phyloP scores from a whole-genome alignment of 176 grass and related monocot genomes.

The Zea luxurians region DNA sequence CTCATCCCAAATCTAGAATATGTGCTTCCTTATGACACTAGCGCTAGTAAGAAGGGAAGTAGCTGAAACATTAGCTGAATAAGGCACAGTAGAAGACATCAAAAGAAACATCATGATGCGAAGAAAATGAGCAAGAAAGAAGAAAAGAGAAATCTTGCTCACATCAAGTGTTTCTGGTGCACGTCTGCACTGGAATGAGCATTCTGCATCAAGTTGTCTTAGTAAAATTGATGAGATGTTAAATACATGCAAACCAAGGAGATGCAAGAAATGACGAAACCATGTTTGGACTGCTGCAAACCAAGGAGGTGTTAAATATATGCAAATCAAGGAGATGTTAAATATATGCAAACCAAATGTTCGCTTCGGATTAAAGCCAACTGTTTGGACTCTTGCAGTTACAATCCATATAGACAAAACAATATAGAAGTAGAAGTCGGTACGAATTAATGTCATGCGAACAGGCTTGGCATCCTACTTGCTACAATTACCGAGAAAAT shows the following conservation, averaged over 20 bases:
- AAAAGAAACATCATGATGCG: constrained; percentile 5
- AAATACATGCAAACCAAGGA: neutral
- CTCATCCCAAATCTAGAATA: neutral
- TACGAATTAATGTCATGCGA: neutral
- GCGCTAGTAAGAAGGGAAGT: neutral
- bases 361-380: too few relatives aligned
- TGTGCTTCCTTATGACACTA: neutral
- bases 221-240: neutral
- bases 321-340: too few relatives aligned
- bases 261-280: neutral
- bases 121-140: neutral
- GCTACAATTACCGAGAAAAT: neutral
- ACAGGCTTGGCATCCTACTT: neutral
- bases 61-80: neutral
- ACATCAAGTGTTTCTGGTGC: neutral
- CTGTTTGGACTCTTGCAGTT: too few relatives aligned
- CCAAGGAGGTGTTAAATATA: too few relatives aligned
- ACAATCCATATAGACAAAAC: too few relatives aligned
- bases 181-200: neutral
- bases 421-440: too few relatives aligned
- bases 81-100: neutral
- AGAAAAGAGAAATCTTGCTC: neutral
- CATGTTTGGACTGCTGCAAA: too few relatives aligned
- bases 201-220: neutral
- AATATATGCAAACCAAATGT: too few relatives aligned